Evolutionary conservation across 2,329 filamentous ascomycete genomes (phyloP), one percentile per base, ranked within the genome.

Genomic region (Alternaria burnsii): DNA sequence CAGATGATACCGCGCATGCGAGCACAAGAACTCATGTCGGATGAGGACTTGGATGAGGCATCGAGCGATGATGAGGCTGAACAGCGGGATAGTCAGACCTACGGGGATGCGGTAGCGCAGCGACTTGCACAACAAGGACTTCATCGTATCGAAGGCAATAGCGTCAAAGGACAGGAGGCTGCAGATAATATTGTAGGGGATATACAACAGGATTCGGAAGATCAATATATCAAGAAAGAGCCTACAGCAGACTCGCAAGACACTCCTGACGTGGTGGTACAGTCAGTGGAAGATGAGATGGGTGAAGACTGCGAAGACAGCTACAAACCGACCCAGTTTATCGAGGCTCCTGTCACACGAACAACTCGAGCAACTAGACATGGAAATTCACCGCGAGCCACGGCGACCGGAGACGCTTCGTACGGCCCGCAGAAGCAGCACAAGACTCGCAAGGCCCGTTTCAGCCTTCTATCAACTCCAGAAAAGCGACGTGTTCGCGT

Each of bases 1-100:
- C 76, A 78, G 42, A 78, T 78, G 74, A 62, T 78, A 18, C 72
- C 71, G 18, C 66, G 71, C 1, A 65, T 76, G 59, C 65, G 53
- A 9, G 48, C 63, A 3, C 20, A 67, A 40, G 70, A 47, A 44
- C 61, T 42, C 16, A 50, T 60, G 36, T 71, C 70, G 1, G 67
- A 72, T 38, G 69, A 69, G 5, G 68, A 74, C 12, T 8, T 60
- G 11, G 61, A 67, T 6, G 68, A 68, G n/a, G 57, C 53, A 22
- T 32, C 64, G n/a, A 62, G 58, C 24, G 64, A 69, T 46, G n/a
- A 55, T 28, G 67, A 71, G 20, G 62, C 61, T 9, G 55, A 69
- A n/a, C 57, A 65, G 8, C 51, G 44, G 12, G 59, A 68, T 2
- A 63, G 58, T 20, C 55, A 63, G 30, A 57, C 42, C 9, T 59